A percentile compares a stretch with the other conserved stretches of the same genome.
Evolutionary conservation across 2,329 filamentous ascomycete genomes (phyloP).

Genomic region (Aureobasidium sp.): DNA sequence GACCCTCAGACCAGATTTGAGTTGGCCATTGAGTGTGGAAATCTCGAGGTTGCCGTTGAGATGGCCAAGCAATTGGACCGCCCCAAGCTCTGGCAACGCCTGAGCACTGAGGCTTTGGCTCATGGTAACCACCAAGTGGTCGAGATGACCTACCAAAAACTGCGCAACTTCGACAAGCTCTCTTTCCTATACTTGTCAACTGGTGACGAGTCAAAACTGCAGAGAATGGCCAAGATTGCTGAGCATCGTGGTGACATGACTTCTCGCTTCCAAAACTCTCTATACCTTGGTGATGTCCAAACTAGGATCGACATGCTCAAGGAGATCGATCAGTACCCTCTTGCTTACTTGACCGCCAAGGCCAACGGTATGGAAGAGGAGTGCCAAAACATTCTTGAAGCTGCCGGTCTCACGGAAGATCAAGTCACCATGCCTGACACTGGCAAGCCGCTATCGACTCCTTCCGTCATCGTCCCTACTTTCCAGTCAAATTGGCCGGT

Average conservation of each 20-base stretch:
- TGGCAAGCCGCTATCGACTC: slow-evolving; percentile 58
- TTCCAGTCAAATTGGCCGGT: slow-evolving; percentile 93
- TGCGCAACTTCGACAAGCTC: slow-evolving; percentile 95
- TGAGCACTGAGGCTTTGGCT: slow-evolving; percentile 78
- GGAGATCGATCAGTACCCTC: slow-evolving; percentile 93
- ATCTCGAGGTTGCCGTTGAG: slow-evolving; percentile 93
- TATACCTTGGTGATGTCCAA: slow-evolving; percentile 87
- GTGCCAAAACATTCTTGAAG: slow-evolving; percentile 82
- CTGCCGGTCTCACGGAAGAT: slow-evolving; percentile 81
- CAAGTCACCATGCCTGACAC: slow-evolving; percentile 70
- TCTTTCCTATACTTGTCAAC: slow-evolving; percentile 94
- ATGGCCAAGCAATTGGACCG: slow-evolving; percentile 95
- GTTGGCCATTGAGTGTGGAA: slow-evolving; percentile 94
- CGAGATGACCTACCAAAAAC: slow-evolving; percentile 97
- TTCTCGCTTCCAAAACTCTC: slow-evolving; percentile 88
- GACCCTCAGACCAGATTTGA: slow-evolving; percentile 96
- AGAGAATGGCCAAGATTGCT: slow-evolving; percentile 96
- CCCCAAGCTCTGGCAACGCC: slow-evolving; percentile 80
- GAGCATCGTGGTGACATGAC: slow-evolving; percentile 96
- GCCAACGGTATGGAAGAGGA: slow-evolving; percentile 84
- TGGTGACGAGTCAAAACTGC: slow-evolving; percentile 84
- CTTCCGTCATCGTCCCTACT: slow-evolving; percentile 73
- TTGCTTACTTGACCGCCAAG: slow-evolving; percentile 94
- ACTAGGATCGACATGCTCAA: slow-evolving; percentile 98
- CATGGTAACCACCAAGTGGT: slow-evolving; percentile 96